Conservation (phyloP, 2,329 filamentous ascomycete species). For the Aphanocladium album region DNA sequence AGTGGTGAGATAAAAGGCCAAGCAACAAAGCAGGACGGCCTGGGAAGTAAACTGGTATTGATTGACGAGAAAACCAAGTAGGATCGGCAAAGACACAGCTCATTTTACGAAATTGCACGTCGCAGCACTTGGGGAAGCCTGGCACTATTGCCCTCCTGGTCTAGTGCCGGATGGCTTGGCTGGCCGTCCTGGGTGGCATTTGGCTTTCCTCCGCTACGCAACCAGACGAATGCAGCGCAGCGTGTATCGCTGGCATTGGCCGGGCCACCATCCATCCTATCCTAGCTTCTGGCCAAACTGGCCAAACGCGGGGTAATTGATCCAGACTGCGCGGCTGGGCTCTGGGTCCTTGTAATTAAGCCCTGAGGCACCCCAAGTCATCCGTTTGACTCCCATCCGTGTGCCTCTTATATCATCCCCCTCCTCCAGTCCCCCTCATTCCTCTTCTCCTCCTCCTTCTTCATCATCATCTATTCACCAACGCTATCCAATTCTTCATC, state of each 20-base stretch:
- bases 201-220: neutral
- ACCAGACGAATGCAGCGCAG: conserved; percentile 10
- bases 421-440: conserved; percentile 7
- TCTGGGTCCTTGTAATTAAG: neutral
- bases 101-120: neutral
- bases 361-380: conserved; percentile 11
- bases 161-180: neutral
- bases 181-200: conserved; percentile 3
- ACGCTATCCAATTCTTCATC: neutral
- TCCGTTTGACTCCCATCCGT: neutral
- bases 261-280: neutral
- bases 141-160: neutral
- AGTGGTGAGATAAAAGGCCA: too few species aligned
- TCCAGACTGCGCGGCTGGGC: neutral
- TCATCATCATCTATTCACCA: conserved; percentile 10
- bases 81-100: neutral
- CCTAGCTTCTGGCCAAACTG: neutral
- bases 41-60: neutral
- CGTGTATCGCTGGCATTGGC: conserved; percentile 6
- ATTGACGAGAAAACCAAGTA: neutral
- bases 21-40: too few species aligned
- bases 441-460: conserved; percentile 1
- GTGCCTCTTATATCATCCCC: conserved; percentile 10
- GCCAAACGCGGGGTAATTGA: conserved; percentile 14
- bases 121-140: neutral